These are phyloP conservation scores for Lichtheimia ornata DNA, from an alignment of 371 early-diverging fungal species.

Conservation along the genomic window DNA sequence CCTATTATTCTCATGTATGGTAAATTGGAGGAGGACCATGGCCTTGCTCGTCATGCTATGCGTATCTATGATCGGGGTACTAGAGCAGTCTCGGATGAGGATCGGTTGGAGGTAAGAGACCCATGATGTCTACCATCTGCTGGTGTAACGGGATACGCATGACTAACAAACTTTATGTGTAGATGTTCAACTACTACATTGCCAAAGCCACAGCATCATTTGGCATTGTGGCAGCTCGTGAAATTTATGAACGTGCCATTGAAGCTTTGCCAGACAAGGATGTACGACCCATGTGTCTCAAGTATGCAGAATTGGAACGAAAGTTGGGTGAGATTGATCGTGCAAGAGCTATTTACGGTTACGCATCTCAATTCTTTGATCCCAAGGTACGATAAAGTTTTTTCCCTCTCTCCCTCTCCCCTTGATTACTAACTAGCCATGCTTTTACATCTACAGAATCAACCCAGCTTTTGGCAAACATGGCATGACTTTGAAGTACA, in stretches of 20 bases:
- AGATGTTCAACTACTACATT: conserved; percentile 88
- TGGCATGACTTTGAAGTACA: conserved; percentile 98
- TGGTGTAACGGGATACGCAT: not conserved
- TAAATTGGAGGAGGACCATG: conserved; percentile 91
- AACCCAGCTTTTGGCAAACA: conserved; percentile 80
- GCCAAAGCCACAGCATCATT: conserved; percentile 86
- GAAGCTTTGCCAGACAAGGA: conserved; percentile 83
- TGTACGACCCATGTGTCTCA: conserved; percentile 78
- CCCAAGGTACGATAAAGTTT: conserved; percentile 59
- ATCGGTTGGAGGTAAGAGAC: conserved; percentile 62
- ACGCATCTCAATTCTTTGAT: conserved; percentile 88
- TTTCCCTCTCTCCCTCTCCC: not conserved
- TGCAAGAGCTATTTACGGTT: conserved; percentile 89
- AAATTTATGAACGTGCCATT: conserved; percentile 91
- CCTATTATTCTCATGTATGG: conserved; percentile 92
- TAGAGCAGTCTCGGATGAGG: conserved; percentile 71
- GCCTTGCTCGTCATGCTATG: conserved; percentile 91
- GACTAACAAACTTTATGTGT: not conserved
- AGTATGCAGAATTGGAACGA: conserved; percentile 87
- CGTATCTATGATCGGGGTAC: conserved; percentile 92
- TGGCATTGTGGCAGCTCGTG: conserved; percentile 86
- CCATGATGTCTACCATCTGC: not conserved
- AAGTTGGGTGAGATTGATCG: conserved; percentile 95
- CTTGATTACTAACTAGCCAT: not conserved
- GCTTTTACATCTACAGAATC: conserved; percentile 34